Evolutionary conservation across 352 stramenopile species (phyloP).

Genomic region (Pythium plurisporium): DNA sequence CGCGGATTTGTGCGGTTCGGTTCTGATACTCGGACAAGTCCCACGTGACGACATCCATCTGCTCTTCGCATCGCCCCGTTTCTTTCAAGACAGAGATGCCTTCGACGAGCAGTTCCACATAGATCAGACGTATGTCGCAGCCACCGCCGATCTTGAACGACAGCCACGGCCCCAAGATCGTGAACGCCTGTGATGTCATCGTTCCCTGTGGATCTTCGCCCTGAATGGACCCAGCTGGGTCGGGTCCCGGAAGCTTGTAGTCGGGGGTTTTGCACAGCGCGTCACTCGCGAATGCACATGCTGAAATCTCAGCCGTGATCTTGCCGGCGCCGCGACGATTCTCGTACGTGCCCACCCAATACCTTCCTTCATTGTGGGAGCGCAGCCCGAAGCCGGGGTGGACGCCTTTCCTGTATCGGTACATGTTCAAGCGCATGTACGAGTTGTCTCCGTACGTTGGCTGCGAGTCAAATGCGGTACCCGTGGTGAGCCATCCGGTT

Average conservation of each 20-base stretch:
- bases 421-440: slow-evolving; percentile 74
- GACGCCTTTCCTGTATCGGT: slow-evolving; percentile 35
- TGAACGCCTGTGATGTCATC: slow-evolving; percentile 93
- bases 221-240: slow-evolving; percentile 69
- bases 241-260: slow-evolving; percentile 73
- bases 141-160: slow-evolving; percentile 94
- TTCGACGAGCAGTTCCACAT: slow-evolving; percentile 95
- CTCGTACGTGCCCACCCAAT: slow-evolving; percentile 95
- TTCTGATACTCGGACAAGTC: slow-evolving; percentile 81
- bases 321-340: slow-evolving; percentile 74
- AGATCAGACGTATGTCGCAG: slow-evolving; percentile 89
- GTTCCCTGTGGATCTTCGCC: slow-evolving; percentile 90
- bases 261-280: slow-evolving; percentile 53
- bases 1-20: slow-evolving; percentile 85
- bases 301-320: slow-evolving; percentile 30
- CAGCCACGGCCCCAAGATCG: slow-evolving; percentile 85
- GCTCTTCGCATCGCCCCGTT: slow-evolving; percentile 90
- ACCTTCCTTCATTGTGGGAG: slow-evolving; percentile 77
- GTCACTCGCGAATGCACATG: slow-evolving; percentile 69
- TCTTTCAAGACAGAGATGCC: slow-evolving; percentile 75
- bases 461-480: slow-evolving; percentile 91
- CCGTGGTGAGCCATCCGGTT: slow-evolving; percentile 90
- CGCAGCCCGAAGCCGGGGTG: slow-evolving; percentile 38
- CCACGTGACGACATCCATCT: slow-evolving; percentile 88
- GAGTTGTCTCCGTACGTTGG: slow-evolving; percentile 95